Evolutionary conservation across 352 stramenopile species (phyloP).

Genomic region (Phytophthora sp.): DNA sequence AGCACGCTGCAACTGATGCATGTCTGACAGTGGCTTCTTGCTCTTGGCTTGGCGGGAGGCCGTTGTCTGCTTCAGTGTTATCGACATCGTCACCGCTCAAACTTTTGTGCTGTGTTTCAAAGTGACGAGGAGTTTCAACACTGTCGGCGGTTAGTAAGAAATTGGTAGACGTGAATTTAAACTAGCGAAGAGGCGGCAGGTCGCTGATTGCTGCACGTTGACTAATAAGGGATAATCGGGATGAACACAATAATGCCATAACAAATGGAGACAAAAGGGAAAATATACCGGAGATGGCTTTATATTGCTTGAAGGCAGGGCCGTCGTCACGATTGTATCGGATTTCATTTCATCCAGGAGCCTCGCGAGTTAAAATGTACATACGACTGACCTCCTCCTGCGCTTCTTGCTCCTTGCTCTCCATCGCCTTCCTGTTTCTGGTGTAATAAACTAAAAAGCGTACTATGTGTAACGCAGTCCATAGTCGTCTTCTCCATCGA

Average conservation of each 20-base stretch:
- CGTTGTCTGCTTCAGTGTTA: conserved; percentile 57
- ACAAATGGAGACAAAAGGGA: neutral
- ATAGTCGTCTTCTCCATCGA: conserved; percentile 74
- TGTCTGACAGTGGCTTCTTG: conserved; percentile 82
- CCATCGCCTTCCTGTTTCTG: conserved; percentile 22
- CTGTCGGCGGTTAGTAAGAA: conserved; percentile 23
- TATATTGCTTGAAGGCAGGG: conserved; percentile 4
- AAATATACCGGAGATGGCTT: conserved; percentile 17
- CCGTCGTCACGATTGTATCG: conserved; percentile 15
- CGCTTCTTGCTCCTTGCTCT: conserved; percentile 26
- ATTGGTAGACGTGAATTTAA: conserved; percentile 15
- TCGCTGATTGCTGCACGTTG: neutral
- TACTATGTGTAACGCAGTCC: conserved; percentile 77
- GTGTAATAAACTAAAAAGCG: conserved; percentile 16
- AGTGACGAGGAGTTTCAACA: conserved; percentile 33
- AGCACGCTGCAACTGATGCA: conserved; percentile 81
- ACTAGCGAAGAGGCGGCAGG: conserved; percentile 13
- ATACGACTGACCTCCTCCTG: conserved; percentile 20
- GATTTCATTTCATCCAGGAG: conserved; percentile 25
- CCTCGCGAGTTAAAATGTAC: conserved; percentile 29
- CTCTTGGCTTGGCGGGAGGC: conserved; percentile 71
- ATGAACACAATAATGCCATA: no score
- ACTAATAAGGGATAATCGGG: conserved; percentile 17
- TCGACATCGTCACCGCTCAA: conserved; percentile 38
- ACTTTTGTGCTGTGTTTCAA: conserved; percentile 7